Percentiles rank a stretch among this genome's conserved stretches.
phyloP scores from a whole-genome alignment of 768 basidiomycete genomes.

The Lyophyllum decastes region DNA sequence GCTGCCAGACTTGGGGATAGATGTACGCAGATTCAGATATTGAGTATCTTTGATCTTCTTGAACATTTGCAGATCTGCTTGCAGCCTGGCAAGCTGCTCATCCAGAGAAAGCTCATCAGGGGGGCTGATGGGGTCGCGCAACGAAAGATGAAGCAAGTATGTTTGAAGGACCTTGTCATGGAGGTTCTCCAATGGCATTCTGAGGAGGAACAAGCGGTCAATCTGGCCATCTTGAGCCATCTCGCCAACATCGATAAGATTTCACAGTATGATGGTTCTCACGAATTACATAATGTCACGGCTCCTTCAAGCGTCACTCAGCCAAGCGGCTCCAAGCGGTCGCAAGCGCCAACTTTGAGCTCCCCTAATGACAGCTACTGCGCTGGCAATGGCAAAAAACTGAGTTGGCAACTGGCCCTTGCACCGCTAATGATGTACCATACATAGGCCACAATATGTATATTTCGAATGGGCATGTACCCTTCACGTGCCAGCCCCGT shows the following conservation, averaged over 20 bases:
- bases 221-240: not conserved
- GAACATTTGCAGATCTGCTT: constrained; percentile 6
- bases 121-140: not conserved
- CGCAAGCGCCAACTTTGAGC: not conserved
- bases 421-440: no score
- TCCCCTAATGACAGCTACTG: no score
- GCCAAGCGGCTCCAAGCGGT: not conserved
- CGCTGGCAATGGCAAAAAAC: no score
- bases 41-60: constrained; percentile 3
- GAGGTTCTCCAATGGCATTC: not conserved
- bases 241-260: not conserved
- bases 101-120: constrained; percentile 1
- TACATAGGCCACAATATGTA: no score
- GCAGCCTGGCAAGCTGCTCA: not conserved
- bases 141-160: not conserved
- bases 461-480: no score
- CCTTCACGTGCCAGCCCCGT: no score
- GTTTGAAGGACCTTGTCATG: not conserved
- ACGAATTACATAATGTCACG: not conserved
- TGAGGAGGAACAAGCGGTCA: not conserved
- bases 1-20: constrained; percentile 7
- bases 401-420: no score
- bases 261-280: not conserved
- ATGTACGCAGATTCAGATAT: constrained; percentile 1
- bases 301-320: not conserved